phyloP scores from a whole-genome alignment of 495 filamentous ascomycete species.

The Podospora sp. region DNA sequence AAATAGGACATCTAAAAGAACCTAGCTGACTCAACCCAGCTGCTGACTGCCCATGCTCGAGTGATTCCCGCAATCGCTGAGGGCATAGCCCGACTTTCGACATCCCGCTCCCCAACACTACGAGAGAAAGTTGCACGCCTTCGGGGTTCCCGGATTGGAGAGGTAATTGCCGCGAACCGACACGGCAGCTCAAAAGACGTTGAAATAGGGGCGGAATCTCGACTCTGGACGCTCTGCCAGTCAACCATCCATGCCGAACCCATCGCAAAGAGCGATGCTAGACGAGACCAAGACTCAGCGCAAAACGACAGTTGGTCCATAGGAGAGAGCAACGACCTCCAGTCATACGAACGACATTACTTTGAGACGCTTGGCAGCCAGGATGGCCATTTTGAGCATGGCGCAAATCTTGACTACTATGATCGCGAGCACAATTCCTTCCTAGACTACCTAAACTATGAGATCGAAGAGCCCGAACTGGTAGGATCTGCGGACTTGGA shows the following conservation, averaged over 20 bases:
- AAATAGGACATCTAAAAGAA: not conserved
- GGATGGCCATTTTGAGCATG: not conserved
- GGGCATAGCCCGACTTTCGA: constrained; percentile 29
- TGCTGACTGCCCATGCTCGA: constrained; percentile 31
- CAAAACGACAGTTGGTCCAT: not conserved
- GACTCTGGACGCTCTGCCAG: constrained; percentile 34
- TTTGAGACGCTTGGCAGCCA: not conserved
- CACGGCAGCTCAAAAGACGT: not conserved
- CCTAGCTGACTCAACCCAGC: constrained; percentile 21
- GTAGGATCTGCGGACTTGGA: not conserved
- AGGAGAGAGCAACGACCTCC: not conserved
- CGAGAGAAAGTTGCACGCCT: constrained; percentile 28
- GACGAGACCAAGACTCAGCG: not conserved
- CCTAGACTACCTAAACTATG: not conserved
- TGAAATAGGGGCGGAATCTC: constrained; percentile 16
- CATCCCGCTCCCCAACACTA: constrained; percentile 29
- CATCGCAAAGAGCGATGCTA: constrained; percentile 3
- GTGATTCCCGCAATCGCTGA: constrained; percentile 28
- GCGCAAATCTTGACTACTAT: not conserved
- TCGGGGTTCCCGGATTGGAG: not conserved
- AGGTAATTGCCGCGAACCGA: not conserved
- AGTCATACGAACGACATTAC: not conserved
- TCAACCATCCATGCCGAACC: constrained; percentile 27
- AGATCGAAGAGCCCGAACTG: not conserved
- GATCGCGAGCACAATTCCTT: not conserved